Evolutionary conservation across 164 flowering plant genomes (phyloP), one percentile per base, ranked within the genome.

Genomic region (Kingdonia uniflora): DNA sequence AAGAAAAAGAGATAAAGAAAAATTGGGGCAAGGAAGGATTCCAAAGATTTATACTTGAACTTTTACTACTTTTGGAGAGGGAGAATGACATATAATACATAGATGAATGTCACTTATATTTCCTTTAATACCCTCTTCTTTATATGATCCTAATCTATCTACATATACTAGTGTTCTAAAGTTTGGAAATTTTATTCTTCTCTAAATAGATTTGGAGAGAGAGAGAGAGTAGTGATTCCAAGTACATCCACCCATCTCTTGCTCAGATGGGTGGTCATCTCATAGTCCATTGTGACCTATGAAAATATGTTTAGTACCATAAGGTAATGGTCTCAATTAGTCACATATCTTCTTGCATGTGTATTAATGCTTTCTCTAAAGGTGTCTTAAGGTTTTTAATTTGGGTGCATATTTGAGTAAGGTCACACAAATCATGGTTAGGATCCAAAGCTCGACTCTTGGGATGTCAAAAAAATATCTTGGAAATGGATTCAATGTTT

Each of bases 1-100:
- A 66, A 62, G 52, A 43, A 68, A 63, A 65, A 69, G 63, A 71
- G 59, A 61, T 26, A 52, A 52, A 71, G 53, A 51, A 67, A 70
- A 67, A 48, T 59, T 61, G 56, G 43, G 54, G 56, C 48, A n/a
- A n/a, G n/a, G 35, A 29, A 29, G 62, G 73, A 71, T 69, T 73
- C 75, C 69, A 59, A 67, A 65, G 67, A 74, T 69, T 56, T 25
- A 40, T 53, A 16, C 19, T 12, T 57, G 20, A 57, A 54, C 60
- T 59, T 38, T 55, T 55, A 51, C 19, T 51, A 17, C 49, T 65
- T 60, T 49, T 56, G 29, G 59, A 19, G 42, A 42, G 38, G 14
- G 41, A 41, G 46, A 19, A 21, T 14, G 47, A 24, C 55, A 35
- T 43, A 58, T 52, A 42, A 48, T 20, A 53, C 29, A 38, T 23